A percentile compares a stretch with the other conserved stretches of the same genome.
phyloP scores from a whole-genome alignment of 345 rosid genomes.

The Isatis tinctoria region DNA sequence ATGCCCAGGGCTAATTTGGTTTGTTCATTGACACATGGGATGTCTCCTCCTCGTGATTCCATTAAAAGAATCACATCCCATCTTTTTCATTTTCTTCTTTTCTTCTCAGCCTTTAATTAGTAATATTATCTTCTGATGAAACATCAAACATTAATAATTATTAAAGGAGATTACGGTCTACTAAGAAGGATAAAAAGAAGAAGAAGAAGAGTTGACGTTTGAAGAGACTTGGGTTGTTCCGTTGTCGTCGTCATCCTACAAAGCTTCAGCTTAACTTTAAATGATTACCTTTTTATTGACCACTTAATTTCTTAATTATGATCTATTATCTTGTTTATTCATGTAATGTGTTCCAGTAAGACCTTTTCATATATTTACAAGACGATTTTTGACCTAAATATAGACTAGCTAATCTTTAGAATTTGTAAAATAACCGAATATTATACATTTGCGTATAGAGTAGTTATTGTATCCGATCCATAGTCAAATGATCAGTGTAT shows the following conservation, averaged over 20 bases:
- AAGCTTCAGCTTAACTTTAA: not conserved
- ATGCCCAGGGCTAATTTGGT: too few species aligned
- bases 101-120: slow-evolving; percentile 1
- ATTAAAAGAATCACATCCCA: slow-evolving; percentile 34
- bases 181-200: not conserved
- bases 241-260: slow-evolving; percentile 28
- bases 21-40: slow-evolving; percentile 32
- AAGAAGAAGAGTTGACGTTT: slow-evolving; percentile 16
- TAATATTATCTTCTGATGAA: slow-evolving; percentile 6
- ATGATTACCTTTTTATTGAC: slow-evolving; percentile 1
- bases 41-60: slow-evolving; percentile 39
- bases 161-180: not conserved
- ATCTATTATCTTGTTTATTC: not conserved
- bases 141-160: not conserved
- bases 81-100: slow-evolving; percentile 2
- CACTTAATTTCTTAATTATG: slow-evolving; percentile 1
- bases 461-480: not conserved
- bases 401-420: not conserved
- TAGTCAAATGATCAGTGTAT: not conserved
- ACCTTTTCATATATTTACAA: not conserved
- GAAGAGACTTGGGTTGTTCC: slow-evolving; percentile 31
- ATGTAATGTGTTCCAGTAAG: slow-evolving; percentile 3
- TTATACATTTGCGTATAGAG: not conserved
- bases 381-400: not conserved
- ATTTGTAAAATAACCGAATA: not conserved